Base-by-base conservation (phyloP, 2,329 filamentous ascomycete species). In the Lasiodiplodia citricola region DNA sequence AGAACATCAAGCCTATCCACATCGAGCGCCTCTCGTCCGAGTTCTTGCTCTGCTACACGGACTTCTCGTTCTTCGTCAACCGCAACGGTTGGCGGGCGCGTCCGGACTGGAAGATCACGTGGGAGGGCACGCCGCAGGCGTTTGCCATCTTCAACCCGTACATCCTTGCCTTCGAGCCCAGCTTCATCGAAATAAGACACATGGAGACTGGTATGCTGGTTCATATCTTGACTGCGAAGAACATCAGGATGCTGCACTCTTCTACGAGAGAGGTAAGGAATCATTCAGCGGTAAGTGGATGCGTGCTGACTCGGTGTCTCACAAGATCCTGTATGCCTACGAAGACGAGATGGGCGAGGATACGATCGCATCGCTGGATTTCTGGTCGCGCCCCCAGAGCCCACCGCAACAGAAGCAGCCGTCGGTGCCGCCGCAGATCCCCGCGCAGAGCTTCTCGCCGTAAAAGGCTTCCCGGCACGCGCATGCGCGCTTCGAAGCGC, bases 1-100 rank as follows among this genome's bases (percentile, higher is more conserved):
- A 98, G 81, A 93, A 93, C 75, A 93, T 96, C 75, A 94, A 92
- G 79, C 95, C 96, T 2, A 96, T 99, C 72, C 95, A 98, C 76
- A 98, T 99, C 73, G 96, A 99, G 81, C 92, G 96, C 56, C 90
- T 98, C 78, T 96, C 96, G 74, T 94, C 95, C 79, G 96, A 99
- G 78, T 99, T 99, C 85, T 81, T 99, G 73, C 90, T 99, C 72
- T 98, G 97, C 81, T 99, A 99, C 83, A 96, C 93, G 4, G 96
- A 99, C 79, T 99, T 97, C 81, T 97, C 93, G 14, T 99, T 99
- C 88, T 99, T 98, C 76, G 96, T 99, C 78, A 98, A 99, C 81
- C 90, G 96, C 75, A 98, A 99, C 79, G 96, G 96, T 47, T 99
- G 96, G 96, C 90, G 96, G 71, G 95, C 95, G 66, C 88, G 94